Evolutionary conservation across 495 filamentous ascomycete species (phyloP), one percentile per base, ranked within the genome.

Genomic region (Hypoxylon subgilvum): DNA sequence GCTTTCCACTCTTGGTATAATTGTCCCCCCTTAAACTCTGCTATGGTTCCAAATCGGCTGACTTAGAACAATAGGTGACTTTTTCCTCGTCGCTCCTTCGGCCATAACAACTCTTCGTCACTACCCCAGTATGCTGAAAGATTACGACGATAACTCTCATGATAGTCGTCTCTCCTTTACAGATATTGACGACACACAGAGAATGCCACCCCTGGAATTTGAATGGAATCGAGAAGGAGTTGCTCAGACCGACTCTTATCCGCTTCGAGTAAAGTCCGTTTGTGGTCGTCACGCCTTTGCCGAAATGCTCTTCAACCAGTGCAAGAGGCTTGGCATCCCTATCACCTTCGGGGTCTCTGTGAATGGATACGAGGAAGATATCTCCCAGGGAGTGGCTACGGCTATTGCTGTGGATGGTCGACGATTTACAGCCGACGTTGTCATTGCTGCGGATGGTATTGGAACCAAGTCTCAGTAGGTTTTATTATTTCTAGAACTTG

Each of bases 371-470:
- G 71, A 61, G 43, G 76, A 81, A 55, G 66, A 79, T 51, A 58
- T 67, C 2, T 45, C 66, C 0, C 57, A 76, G 10, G 58, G 58
- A 9, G 70, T 74, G 44, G 80, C 76, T 16, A 77, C 79, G 8
- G 80, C 82, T 35, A 69, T 73, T 39, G 75, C 70, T 23, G 57
- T 60, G 2, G 62, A 75, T 35, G 76, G 79, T 6, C 69, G 76
- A 59, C 61, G 63, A 23, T 76, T 82, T 48, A 66, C 63, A 0
- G 83, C 72, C 1, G 78, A 86, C 60, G 62, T 84, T 3, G 79
- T 85, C 0, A 64, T 85, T 44, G 80, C 78, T 7, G 81, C 80
- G 7, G 83, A 85, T 58, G 83, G 83, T 2, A 76, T 79, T 44
- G 79, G 84, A 27, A 80, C 82, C 53, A 78, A 76, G 51, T 80